These are phyloP conservation scores for Plectosphaerella cucumerina DNA, from an alignment of 2,329 filamentous ascomycete genomes.

Conservation along the genomic window DNA sequence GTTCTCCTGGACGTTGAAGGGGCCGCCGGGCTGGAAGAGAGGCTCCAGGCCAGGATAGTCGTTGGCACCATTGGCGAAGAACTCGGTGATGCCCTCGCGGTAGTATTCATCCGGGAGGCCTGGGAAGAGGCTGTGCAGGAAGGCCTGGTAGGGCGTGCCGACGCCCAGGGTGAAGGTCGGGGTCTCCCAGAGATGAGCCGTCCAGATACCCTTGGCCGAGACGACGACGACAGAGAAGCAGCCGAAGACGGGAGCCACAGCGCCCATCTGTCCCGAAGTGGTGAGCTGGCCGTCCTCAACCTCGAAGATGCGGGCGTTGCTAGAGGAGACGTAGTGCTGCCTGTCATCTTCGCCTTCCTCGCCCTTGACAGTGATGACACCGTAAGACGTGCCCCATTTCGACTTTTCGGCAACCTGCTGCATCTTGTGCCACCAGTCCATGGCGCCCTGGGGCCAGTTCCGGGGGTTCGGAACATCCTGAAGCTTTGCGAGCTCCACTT, in stretches of 20 bases:
- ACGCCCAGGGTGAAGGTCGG: conserved; percentile 1
- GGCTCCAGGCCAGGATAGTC: conserved; percentile 2
- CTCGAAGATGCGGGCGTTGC: neutral
- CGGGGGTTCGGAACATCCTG: neutral
- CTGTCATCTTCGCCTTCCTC: neutral
- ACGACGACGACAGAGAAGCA: conserved; percentile 3
- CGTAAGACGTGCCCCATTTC: neutral
- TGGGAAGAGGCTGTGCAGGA: neutral
- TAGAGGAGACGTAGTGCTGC: neutral
- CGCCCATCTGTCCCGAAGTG: neutral
- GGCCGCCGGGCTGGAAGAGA: neutral
- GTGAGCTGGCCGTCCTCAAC: too few species aligned
- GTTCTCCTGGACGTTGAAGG: conserved; percentile 5
- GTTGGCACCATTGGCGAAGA: neutral
- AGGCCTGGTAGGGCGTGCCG: neutral
- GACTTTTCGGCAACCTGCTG: neutral
- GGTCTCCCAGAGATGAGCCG: conserved; percentile 5
- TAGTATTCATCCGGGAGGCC: neutral
- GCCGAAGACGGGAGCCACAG: conserved; percentile 5
- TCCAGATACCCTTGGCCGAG: conserved; percentile 1
- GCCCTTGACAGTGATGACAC: neutral
- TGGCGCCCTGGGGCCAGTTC: neutral
- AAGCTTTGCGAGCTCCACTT: neutral
- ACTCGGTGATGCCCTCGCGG: neutral
- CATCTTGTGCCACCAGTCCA: neutral